phyloP scores from a whole-genome alignment of 257 asterid species.

The Coffea eugenioides region DNA sequence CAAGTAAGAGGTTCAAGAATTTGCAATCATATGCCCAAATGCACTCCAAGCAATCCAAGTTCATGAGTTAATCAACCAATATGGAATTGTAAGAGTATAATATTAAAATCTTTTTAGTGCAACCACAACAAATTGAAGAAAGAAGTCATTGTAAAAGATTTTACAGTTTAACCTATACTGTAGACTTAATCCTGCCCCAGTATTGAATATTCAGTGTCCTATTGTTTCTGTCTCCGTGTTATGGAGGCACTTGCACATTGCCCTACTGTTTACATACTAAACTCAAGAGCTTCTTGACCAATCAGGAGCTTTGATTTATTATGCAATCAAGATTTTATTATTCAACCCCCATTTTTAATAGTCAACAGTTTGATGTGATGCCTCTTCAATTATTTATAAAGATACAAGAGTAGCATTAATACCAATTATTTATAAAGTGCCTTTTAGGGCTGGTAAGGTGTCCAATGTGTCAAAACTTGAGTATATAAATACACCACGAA shows the following conservation, averaged over 20 bases:
- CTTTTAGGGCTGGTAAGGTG: neutral
- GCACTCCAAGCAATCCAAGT: neutral
- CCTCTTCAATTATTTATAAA: slow-evolving; percentile 5
- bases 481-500: neutral
- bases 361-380: neutral
- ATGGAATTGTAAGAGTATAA: neutral
- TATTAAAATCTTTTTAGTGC: too few species aligned
- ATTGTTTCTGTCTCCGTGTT: neutral
- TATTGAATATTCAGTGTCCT: neutral
- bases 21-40: neutral
- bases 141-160: neutral
- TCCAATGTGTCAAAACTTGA: neutral
- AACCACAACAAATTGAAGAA: too few species aligned
- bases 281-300: slow-evolving; percentile 1
- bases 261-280: neutral
- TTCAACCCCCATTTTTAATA: too few species aligned
- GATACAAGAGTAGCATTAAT: neutral
- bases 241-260: neutral
- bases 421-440: neutral
- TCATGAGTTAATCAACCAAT: neutral
- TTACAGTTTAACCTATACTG: neutral
- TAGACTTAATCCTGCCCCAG: neutral
- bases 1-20: neutral
- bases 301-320: slow-evolving; percentile 1
- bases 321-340: neutral